Percentiles rank a stretch among this genome's conserved stretches.
Evolutionary conservation across 2,329 filamentous ascomycete species (phyloP).

Genomic region (Aplosporella prunicola): DNA sequence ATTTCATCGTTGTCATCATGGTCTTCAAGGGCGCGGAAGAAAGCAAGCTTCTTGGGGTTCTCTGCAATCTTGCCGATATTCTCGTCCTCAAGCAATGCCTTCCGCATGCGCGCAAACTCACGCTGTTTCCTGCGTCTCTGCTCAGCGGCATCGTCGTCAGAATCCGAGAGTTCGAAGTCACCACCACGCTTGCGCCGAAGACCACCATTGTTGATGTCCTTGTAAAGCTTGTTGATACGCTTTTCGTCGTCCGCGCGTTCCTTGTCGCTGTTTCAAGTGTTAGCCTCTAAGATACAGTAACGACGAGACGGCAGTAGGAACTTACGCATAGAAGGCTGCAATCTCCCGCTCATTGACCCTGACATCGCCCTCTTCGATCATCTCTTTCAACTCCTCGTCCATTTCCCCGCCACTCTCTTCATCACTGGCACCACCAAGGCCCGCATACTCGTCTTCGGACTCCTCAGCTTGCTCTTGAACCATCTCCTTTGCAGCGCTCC

Average conservation of each 20-base stretch:
- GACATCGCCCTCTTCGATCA: conserved; percentile 76
- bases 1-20: conserved; percentile 61
- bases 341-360: conserved; percentile 71
- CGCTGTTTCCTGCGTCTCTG: conserved; percentile 71
- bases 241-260: conserved; percentile 76
- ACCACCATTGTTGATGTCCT: conserved; percentile 81
- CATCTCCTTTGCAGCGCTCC: conserved; percentile 73
- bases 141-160: conserved; percentile 71
- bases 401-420: conserved; percentile 73
- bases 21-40: conserved; percentile 83
- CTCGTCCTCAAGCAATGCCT: conserved; percentile 78
- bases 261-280: conserved; percentile 58
- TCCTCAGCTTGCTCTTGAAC: conserved; percentile 92
- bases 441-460: conserved; percentile 96
- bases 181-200: conserved; percentile 68
- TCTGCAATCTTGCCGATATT: conserved; percentile 79
- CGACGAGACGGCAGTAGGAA: conserved; percentile 30
- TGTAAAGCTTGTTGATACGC: conserved; percentile 81
- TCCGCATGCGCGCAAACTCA: conserved; percentile 86
- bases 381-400: conserved; percentile 65
- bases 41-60: conserved; percentile 81
- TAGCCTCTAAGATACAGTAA: no score
- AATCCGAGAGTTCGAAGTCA: conserved; percentile 76
- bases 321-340: conserved; percentile 83
- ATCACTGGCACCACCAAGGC: conserved; percentile 79